Evolutionary conservation across 805 yeast species (phyloP).

Genomic region (Candida bentonensis): DNA sequence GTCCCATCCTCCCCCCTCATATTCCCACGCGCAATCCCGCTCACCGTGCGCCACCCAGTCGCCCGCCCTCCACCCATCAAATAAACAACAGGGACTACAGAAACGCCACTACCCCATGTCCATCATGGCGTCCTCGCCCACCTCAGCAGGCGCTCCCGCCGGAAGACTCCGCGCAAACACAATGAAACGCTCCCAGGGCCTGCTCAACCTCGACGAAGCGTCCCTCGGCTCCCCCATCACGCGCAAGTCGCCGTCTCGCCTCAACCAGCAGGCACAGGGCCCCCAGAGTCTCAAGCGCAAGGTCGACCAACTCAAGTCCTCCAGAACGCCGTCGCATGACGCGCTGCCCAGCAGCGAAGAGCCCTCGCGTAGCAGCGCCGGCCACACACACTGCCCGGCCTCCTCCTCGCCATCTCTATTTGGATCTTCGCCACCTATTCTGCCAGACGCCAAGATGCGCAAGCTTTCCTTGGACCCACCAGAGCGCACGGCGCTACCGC

Average conservation of each 20-base stretch:
- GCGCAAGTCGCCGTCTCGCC: constrained; percentile 5
- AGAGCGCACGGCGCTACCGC: constrained; percentile 7
- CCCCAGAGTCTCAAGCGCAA: constrained; percentile 5
- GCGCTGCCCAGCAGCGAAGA: neutral
- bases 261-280: constrained; percentile 2
- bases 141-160: neutral
- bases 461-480: constrained; percentile 2
- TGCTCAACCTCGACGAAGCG: constrained; percentile 27
- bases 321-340: neutral
- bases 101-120: neutral
- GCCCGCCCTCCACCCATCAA: too few species aligned
- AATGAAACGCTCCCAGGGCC: constrained; percentile 26
- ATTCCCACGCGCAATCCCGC: neutral
- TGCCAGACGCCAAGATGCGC: neutral
- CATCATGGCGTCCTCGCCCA: neutral
- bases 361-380: neutral
- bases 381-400: neutral
- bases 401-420: constrained; percentile 2
- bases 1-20: neutral
- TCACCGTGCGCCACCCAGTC: neutral
- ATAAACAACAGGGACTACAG: too few species aligned
- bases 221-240: constrained; percentile 14
- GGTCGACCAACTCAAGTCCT: constrained; percentile 1
- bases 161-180: constrained; percentile 7
- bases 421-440: neutral